Conservation (phyloP, 768 basidiomycete genomes). For the Cyathus striatus region DNA sequence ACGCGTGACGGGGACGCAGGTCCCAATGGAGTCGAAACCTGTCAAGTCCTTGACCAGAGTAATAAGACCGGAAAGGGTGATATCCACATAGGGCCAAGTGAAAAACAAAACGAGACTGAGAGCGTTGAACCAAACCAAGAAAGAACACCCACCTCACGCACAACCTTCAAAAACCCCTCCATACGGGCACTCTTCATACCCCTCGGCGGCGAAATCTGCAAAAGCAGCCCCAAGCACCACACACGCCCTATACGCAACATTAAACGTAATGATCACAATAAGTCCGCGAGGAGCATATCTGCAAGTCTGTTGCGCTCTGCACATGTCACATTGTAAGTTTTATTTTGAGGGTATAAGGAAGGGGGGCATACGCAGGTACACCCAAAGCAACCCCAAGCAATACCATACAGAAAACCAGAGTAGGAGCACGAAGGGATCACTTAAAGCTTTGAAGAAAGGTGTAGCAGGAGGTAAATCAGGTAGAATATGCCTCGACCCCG, state of each 20-base stretch:
- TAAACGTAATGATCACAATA: slow-evolving; percentile 78
- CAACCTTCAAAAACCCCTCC: slow-evolving; percentile 73
- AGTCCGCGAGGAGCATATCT: slow-evolving; percentile 88
- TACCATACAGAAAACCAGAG: slow-evolving; percentile 50
- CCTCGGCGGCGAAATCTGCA: slow-evolving; percentile 85
- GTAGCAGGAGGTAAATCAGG: slow-evolving; percentile 30
- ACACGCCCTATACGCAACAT: slow-evolving; percentile 80
- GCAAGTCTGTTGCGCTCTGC: slow-evolving; percentile 53
- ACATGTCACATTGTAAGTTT: not conserved
- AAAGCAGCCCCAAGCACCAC: slow-evolving; percentile 73
- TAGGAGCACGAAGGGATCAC: slow-evolving; percentile 75
- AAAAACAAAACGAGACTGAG: no score
- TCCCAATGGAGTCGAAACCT: no score
- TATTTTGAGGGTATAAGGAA: no score
- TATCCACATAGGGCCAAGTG: no score
- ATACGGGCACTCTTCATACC: slow-evolving; percentile 66
- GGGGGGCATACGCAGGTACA: slow-evolving; percentile 48
- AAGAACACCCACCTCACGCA: slow-evolving; percentile 62
- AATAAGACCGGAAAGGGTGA: no score
- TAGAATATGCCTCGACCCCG: slow-evolving; percentile 23
- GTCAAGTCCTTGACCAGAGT: no score
- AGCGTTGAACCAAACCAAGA: no score
- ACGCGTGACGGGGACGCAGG: no score
- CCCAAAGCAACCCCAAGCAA: slow-evolving; percentile 41
- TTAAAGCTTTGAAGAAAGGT: slow-evolving; percentile 35